Evolutionary conservation across 768 basidiomycete genomes (phyloP).

Genomic region (Russula vinacea): DNA sequence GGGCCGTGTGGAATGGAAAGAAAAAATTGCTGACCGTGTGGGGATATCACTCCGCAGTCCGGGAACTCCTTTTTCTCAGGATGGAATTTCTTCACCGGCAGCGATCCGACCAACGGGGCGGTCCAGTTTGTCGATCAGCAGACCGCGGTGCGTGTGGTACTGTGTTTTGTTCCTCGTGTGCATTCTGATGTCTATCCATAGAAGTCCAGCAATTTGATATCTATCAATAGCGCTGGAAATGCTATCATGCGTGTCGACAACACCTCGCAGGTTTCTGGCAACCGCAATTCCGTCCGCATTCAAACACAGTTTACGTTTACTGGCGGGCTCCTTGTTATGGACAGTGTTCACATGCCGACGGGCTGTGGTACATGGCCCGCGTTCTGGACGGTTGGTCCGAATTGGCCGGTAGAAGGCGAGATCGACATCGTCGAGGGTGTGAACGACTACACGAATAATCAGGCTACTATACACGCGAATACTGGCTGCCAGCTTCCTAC

Average conservation of each 20-base stretch:
- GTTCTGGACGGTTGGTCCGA: slow-evolving; percentile 48
- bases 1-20: slow-evolving; percentile 16
- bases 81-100: slow-evolving; percentile 65
- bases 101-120: slow-evolving; percentile 74
- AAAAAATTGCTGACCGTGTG: background rate
- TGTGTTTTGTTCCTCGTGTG: slow-evolving; percentile 1
- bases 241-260: slow-evolving; percentile 89
- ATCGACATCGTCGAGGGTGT: slow-evolving; percentile 87
- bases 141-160: slow-evolving; percentile 48
- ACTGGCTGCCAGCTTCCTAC: slow-evolving; percentile 64
- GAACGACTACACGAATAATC: slow-evolving; percentile 74
- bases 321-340: slow-evolving; percentile 72
- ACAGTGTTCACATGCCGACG: slow-evolving; percentile 84
- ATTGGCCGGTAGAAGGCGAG: slow-evolving; percentile 68
- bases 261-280: slow-evolving; percentile 63
- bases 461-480: slow-evolving; percentile 77
- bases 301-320: slow-evolving; percentile 58
- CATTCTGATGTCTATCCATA: slow-evolving; percentile 31
- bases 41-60: slow-evolving; percentile 38
- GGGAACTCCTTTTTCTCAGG: slow-evolving; percentile 78
- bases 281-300: slow-evolving; percentile 76
- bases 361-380: slow-evolving; percentile 86
- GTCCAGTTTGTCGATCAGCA: slow-evolving; percentile 65
- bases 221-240: slow-evolving; percentile 67
- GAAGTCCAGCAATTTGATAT: slow-evolving; percentile 56